Base-by-base conservation (phyloP, 208 protist genomes). In the Crithidia fasciculata region DNA sequence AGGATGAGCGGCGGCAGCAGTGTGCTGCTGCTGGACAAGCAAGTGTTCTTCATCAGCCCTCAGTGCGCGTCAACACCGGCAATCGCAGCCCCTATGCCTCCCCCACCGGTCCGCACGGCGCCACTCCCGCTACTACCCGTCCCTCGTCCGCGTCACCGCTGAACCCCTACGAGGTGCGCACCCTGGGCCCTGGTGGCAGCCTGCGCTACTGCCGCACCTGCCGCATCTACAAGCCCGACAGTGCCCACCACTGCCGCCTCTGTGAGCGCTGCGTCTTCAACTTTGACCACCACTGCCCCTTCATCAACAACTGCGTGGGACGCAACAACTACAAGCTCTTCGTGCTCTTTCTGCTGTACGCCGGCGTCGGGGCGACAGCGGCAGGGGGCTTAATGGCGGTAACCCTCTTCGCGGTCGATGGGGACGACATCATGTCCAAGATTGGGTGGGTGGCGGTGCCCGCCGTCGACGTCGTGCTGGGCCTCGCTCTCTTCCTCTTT, bases 241-340 rank as follows among this genome's bases (percentile, higher is more conserved):
- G 69, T 39, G 84, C 93, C 8, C 83, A 97, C 65, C 95, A 98
- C 86, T 98, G 95, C 82, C 37, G 77, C n/a, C 37, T 82, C 40
- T 98, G 95, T 65, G 15, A 72, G 49, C 74, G 80, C 13, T 98
- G 95, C 71, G 86, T 96, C 2, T 88, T 74, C 57, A 64, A 82
- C 60, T 95, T 97, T 67, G 95, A 98, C 73, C 95, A 98, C 67
- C 95, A 98, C 81, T 98, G 95, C 79, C 90, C 88, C 15, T 95
- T 84, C 39, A 52, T 98, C 15, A 96, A 97, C 73, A 98, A 97
- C 74, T 98, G 95, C 63, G 88, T 98, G 8, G 91, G 92, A 7
- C 84, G 83, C 66, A 81, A 90, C 47, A 98, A 96, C 77, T 93
- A 95, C 64, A 94, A 95, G 67, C 69, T 91, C 12, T 98, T 97